These are phyloP conservation scores for Nannizziopsis barbatae DNA, from an alignment of 2,329 filamentous ascomycete species.

Conservation along the genomic window DNA sequence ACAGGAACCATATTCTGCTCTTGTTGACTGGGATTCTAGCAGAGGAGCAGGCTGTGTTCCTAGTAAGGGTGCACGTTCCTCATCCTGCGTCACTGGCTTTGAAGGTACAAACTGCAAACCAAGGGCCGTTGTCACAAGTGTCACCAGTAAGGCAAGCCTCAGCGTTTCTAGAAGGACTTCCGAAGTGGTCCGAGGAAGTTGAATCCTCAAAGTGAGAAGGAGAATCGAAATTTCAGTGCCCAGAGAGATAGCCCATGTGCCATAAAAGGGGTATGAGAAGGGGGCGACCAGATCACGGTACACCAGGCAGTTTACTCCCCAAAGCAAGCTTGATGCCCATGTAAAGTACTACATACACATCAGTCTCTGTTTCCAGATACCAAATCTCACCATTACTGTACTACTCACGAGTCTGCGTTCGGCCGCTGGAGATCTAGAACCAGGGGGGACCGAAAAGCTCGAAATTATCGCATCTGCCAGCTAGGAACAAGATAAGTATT, in stretches of 20 bases:
- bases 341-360: conserved; percentile 39
- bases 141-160: conserved; percentile 15
- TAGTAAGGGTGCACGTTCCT: conserved; percentile 19
- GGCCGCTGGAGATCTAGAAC: neutral
- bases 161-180: conserved; percentile 17
- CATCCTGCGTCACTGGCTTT: conserved; percentile 13
- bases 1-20: conserved; percentile 24
- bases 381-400: neutral
- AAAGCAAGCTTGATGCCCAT: conserved; percentile 53
- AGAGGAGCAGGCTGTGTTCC: conserved; percentile 16
- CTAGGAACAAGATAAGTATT: conserved; percentile 8
- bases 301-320: conserved; percentile 48
- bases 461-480: conserved; percentile 16
- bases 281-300: conserved; percentile 42
- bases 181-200: conserved; percentile 17
- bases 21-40: conserved; percentile 14
- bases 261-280: conserved; percentile 52
- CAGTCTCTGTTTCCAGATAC: neutral
- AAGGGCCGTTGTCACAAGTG: conserved; percentile 15
- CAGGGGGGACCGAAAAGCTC: conserved; percentile 10
- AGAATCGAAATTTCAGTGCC: conserved; percentile 44
- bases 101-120: conserved; percentile 6
- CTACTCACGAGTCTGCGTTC: conserved; percentile 15
- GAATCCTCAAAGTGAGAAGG: conserved; percentile 28
- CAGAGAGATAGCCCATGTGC: conserved; percentile 50